Conservation (phyloP, 139 green algal species). For the Chlamydomonas sphaeroides region DNA sequence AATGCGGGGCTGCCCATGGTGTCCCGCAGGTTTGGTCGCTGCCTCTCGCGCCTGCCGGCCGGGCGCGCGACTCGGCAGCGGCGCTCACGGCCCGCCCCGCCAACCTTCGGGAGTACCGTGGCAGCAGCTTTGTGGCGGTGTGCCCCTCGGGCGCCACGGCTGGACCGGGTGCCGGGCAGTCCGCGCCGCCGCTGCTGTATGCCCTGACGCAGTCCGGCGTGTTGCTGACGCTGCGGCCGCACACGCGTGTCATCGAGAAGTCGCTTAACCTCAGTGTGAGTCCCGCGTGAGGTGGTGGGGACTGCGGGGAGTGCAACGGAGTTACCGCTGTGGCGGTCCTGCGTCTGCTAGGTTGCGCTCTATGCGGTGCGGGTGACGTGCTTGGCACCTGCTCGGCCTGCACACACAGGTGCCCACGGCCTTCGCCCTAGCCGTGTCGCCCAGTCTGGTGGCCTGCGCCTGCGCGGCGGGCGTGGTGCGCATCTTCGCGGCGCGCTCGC, state of each 20-base stretch:
- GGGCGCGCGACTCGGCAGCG: not conserved
- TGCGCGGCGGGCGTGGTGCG: constrained; percentile 62
- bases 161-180: not conserved
- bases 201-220: constrained; percentile 46
- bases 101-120: constrained; percentile 48
- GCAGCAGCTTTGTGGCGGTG: constrained; percentile 48
- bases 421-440: constrained; percentile 48
- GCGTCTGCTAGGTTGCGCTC: too few relatives aligned
- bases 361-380: too few relatives aligned
- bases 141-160: too few relatives aligned
- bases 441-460: constrained; percentile 49
- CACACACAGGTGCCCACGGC: constrained; percentile 49
- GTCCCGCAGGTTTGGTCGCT: constrained; percentile 49
- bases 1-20: too few relatives aligned
- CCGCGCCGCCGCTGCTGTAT: constrained; percentile 46
- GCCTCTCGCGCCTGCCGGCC: not conserved
- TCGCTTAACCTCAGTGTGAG: constrained; percentile 54
- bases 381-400: not conserved
- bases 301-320: too few relatives aligned
- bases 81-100: constrained; percentile 41
- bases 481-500: constrained; percentile 46
- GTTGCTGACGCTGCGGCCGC: constrained; percentile 50
- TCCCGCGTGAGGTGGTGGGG: too few relatives aligned
- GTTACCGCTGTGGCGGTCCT: too few relatives aligned
- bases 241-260: constrained; percentile 55